Evolutionary conservation across 768 basidiomycete genomes (phyloP), one percentile per base, ranked within the genome.

Genomic region (Amanita brunnescens): DNA sequence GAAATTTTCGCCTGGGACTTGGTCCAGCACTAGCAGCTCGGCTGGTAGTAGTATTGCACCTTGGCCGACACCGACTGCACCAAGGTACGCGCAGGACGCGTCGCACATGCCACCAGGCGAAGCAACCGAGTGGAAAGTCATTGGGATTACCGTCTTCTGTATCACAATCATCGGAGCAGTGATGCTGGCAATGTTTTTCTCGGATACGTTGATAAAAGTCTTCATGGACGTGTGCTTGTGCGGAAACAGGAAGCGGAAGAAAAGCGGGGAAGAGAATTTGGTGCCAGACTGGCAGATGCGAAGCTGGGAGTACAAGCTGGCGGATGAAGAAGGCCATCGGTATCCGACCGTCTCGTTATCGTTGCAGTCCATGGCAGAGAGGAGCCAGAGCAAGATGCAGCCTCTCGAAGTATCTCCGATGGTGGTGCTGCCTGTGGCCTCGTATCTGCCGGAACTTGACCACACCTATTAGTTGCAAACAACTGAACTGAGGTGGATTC

Each of bases 121-220:
- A 59, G 67, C 74, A 18, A 73, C 70, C 24, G 67, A 77, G 59
- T 87, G 85, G 85, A 83, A 84, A 64, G 74, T 83, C 40, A 74
- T 87, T 47, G 85, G 86, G 16, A 77, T 87, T 52, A 73, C 76
- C 10, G 73, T 85, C 50, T 77, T 85, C 54, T 70, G 75, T n/a
- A 71, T 88, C 58, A 80, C 73, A 43, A 70, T 78, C 33, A 67
- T 87, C 47, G 81, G 73, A 23, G 70, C 68, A 2, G 65, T 76
- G 45, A 73, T 84, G 56, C 69, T 86, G 44, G 67, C 74, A 6
- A 67, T 80, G 49, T 74, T 82, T 24, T 87, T 83, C 66, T 87
- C 85, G 65, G 85, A 89, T 65, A 74, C 79, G 32, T 81, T 84
- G 75, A 81, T 76, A 75, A 71, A 76, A 21, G 80, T 85, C 62